phyloP scores from a whole-genome alignment of 495 filamentous ascomycete species.

The Podospora pseudocomata region DNA sequence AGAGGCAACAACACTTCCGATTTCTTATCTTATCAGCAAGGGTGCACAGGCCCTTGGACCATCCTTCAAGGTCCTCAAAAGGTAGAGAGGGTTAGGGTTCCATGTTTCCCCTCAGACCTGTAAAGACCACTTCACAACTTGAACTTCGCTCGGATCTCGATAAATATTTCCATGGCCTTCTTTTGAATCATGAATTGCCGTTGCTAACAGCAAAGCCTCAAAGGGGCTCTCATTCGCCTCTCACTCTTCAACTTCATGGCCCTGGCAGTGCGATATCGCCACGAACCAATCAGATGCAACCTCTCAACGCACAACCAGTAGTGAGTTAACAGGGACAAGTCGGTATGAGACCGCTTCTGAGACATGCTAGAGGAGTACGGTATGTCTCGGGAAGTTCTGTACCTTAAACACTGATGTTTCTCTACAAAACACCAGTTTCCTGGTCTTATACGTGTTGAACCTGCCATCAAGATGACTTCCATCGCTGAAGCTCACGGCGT shows the following conservation, averaged over 20 bases:
- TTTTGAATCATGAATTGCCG: background rate
- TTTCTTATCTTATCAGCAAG: constrained; percentile 33
- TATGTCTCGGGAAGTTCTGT: background rate
- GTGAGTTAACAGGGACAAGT: background rate
- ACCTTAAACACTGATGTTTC: background rate
- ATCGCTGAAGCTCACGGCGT: background rate
- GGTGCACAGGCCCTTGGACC: background rate
- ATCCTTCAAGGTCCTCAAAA: background rate
- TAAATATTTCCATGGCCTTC: background rate
- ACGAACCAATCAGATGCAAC: background rate
- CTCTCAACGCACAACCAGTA: background rate
- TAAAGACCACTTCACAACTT: no score
- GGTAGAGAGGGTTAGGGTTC: no score
- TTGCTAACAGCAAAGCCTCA: background rate
- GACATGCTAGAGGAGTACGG: background rate
- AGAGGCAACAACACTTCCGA: constrained; percentile 2
- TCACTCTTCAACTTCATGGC: background rate
- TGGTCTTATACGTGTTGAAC: background rate
- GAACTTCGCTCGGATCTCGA: no score
- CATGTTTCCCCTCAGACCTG: no score
- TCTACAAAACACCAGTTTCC: background rate
- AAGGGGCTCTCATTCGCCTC: background rate
- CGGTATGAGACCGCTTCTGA: no score
- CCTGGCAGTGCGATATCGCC: background rate
- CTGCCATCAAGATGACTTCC: background rate